A percentile compares a stretch with the other conserved stretches of the same genome.
Conservation (phyloP, 73 alveolate genomes). For the Tetrahymena elliotti region DNA sequence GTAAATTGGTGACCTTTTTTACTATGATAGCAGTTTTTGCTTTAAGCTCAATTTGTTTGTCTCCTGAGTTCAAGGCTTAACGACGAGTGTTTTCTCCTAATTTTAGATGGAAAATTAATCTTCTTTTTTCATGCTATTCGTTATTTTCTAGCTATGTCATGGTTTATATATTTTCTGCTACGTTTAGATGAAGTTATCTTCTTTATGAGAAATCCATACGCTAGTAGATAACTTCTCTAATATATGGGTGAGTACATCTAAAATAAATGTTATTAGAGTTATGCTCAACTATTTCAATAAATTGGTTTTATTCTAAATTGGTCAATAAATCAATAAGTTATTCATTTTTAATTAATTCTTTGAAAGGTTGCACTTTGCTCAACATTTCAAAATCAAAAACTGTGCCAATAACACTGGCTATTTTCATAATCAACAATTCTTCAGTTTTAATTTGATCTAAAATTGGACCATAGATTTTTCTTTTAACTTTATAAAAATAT, state of each 20-base stretch:
- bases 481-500: not conserved
- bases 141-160: not conserved
- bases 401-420: not conserved
- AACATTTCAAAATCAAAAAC: not conserved
- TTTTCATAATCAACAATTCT: not conserved
- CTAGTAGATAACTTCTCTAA: not conserved
- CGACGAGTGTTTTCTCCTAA: not conserved
- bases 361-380: not conserved
- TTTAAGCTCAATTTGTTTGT: not conserved
- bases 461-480: not conserved
- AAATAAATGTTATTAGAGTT: not conserved
- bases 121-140: not conserved
- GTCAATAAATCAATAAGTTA: not conserved
- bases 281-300: slow-evolving; percentile 1
- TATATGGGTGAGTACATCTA: not conserved
- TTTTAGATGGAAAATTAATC: not conserved
- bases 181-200: not conserved
- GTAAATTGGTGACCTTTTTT: not conserved
- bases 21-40: not conserved
- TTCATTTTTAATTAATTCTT: not conserved
- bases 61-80: not conserved
- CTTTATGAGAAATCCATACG: not conserved
- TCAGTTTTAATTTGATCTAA: not conserved
- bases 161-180: not conserved
- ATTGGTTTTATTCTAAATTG: not conserved